These are phyloP conservation scores for Phycomyces blakesleeanus DNA, from an alignment of 192 early-diverging fungal genomes.

Conservation along the genomic window DNA sequence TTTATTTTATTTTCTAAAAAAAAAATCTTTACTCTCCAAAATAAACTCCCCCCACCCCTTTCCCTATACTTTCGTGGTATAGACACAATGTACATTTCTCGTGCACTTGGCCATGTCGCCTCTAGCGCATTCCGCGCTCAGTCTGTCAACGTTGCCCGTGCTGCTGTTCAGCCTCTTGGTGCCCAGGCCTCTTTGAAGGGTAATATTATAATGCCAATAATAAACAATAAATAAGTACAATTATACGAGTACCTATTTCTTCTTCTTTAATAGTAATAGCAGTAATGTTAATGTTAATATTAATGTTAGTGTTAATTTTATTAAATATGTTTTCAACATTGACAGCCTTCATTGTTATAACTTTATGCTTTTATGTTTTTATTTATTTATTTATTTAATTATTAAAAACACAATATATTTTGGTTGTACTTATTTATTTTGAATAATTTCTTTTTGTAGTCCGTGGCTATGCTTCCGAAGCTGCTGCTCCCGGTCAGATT, in stretches of 20 bases:
- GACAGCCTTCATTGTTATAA: too few relatives aligned
- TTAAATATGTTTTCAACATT: too few relatives aligned
- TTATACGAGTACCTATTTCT: neutral
- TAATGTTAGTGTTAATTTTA: neutral
- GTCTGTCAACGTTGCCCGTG: slow-evolving; percentile 17
- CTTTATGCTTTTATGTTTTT: too few relatives aligned
- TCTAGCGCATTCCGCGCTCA: slow-evolving; percentile 33
- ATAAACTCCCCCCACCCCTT: slow-evolving; percentile 4
- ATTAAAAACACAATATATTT: too few relatives aligned
- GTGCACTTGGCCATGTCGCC: slow-evolving; percentile 33
- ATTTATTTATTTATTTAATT: too few relatives aligned
- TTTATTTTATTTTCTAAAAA: slow-evolving; percentile 1
- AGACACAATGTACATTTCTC: slow-evolving; percentile 32
- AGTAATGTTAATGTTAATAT: neutral
- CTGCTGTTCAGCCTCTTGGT: slow-evolving; percentile 22
- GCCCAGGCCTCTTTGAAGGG: slow-evolving; percentile 15
- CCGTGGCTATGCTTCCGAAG: slow-evolving; percentile 10
- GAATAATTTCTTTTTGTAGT: neutral
- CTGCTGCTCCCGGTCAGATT: slow-evolving; percentile 27
- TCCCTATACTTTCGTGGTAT: slow-evolving; percentile 4
- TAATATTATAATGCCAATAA: neutral
- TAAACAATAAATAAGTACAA: neutral
- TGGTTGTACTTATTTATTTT: too few relatives aligned
- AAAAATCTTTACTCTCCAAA: slow-evolving; percentile 1
- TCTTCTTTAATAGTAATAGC: too few relatives aligned